Base-by-base conservation (phyloP, 805 yeast species). In the Saccharomyces mikatae region DNA sequence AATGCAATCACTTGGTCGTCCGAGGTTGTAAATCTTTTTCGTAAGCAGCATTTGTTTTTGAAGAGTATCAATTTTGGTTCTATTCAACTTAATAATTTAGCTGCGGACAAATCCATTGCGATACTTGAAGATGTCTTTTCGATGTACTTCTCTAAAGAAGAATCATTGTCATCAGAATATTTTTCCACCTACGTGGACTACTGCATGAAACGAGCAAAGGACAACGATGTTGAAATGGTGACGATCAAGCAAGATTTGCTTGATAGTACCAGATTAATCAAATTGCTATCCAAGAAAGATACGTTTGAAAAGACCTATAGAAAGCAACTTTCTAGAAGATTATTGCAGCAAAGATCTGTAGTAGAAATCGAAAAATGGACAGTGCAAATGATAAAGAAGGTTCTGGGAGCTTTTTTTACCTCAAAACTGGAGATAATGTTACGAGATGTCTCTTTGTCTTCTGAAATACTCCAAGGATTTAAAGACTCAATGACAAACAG, bases 381-480 rank as follows among this genome's bases (percentile, higher is more conserved):
- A 66, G 82, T 90, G 22, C 75, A 83, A 1, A 82, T 81, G 61
- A 72, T 90, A 41, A 81, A 84, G 59, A 84, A 81, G 59, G 96
- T 88, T 64, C 78, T 87, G 63, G 96, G 97, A 0, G 77, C 87
- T 2, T 79, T 89, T 0, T 86, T 88, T 52, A 83, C 96, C 0
- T 80, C 87, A 2, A 86, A 86, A 60, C 75, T 91, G 31, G 90
- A 89, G 64, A 89, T 88, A 47, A 91, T 91, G 97, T 82, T 89
- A 59, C 80, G 84, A 62, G 97, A 91, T 64, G 82, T 89, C 48
- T 80, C 80, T 56, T 59, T 77, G 0, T 85, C 90, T 0, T 72
- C 71, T 48, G 86, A 80, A 13, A 49, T 65, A 21, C 36, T 54
- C 2, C 52, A 46, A 10, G 44, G 53, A 4, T 61, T 56, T 27